Percentiles rank a stretch among this genome's conserved stretches.
These are phyloP conservation scores for Trametes cubensis DNA, from an alignment of 768 basidiomycete species.

Conservation along the genomic window DNA sequence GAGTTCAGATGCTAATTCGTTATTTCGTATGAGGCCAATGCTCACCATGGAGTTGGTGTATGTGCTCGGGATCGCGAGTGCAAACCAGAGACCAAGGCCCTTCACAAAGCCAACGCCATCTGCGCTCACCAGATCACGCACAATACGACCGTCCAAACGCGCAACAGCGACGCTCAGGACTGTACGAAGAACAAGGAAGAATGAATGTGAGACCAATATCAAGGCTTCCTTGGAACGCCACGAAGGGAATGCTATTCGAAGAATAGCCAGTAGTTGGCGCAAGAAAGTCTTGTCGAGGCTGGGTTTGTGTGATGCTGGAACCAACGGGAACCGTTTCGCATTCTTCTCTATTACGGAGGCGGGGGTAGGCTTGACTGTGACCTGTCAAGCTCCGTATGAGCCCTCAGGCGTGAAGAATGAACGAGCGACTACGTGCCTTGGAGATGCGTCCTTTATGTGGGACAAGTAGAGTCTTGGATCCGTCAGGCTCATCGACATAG, in stretches of 20 bases:
- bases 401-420: neutral
- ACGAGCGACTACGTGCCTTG: constrained; percentile 48
- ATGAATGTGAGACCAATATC: constrained; percentile 76
- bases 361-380: constrained; percentile 44
- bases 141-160: constrained; percentile 85
- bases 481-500: constrained; percentile 61
- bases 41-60: constrained; percentile 94
- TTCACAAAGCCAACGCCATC: constrained; percentile 81
- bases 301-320: constrained; percentile 53
- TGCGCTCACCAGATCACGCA: constrained; percentile 84
- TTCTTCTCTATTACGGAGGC: constrained; percentile 53
- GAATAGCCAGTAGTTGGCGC: constrained; percentile 70
- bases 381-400: neutral
- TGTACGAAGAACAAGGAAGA: constrained; percentile 84
- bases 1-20: neutral
- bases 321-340: constrained; percentile 62
- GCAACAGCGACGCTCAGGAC: constrained; percentile 89
- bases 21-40: neutral
- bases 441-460: constrained; percentile 65
- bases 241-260: constrained; percentile 72
- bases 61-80: constrained; percentile 87
- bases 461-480: constrained; percentile 65
- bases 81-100: constrained; percentile 87
- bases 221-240: constrained; percentile 68
- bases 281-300: constrained; percentile 72